Base-by-base conservation (phyloP, 257 asterid genomes). In the Solanum clarkiae region DNA sequence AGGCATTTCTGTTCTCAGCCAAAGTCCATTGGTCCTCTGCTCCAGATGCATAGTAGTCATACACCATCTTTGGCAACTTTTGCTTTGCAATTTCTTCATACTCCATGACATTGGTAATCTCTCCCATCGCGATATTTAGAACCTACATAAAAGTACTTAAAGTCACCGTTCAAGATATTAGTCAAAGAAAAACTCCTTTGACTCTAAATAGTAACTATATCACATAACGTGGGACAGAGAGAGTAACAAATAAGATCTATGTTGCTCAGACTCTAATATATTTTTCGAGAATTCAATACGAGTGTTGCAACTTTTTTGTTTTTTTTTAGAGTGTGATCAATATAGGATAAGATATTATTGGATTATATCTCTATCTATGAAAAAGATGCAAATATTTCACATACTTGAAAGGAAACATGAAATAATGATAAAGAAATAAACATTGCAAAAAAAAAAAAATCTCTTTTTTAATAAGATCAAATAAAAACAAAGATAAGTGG, bases 21-120 rank as follows among this genome's bases (percentile, higher is more conserved):
- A 86, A 16, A 55, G 86, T 86, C 88, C 85, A 81, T 49, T 86
- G 88, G 22, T 86, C 88, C 70, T 86, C 85, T 68, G 88, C 85
- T 66, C 88, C 88, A 15, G 84, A 86, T 81, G 88, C 88, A 86
- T 86, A 86, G 88, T 86, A 86, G 57, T 86, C 85, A 81, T n/a
- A 86, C 72, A 71, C 99, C 99, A 94, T 94, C 87, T 95, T 95
- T 7, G 99, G 98, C 91, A 95, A 87, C 87, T 94, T 96, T 45
- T 91, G 89, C 93, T 94, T 96, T 86, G 99, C 99, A 81, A 94
- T 88, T 17, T 93, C 98, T 91, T 95, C 94, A 85, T 92, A 94
- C 88, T 95, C 99, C 54, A 59, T 88, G 36, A 95, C 99, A 84
- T 95, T 95, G 81, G 99, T 94, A 51, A 95, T 42, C 92, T 91